Base-by-base conservation (phyloP, 345 rosid species). In the Corchorus capsularis region DNA sequence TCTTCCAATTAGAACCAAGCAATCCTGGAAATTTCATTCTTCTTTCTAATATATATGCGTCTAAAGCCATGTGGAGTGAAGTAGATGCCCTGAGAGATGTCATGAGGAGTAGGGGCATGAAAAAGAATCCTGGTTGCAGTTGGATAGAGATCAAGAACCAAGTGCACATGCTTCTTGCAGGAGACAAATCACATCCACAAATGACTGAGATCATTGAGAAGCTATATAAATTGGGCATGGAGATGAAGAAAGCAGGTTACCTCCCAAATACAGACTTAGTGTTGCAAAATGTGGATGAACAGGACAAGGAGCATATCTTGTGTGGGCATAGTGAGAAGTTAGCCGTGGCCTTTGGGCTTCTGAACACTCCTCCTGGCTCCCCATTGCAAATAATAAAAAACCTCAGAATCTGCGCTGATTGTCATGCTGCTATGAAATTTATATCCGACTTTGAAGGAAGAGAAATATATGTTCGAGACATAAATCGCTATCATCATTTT, bases 71-170 rank as follows among this genome's bases (percentile, higher is more conserved):
- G 90, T 85, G 89, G 89, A 62, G 20, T 72, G 83, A 88, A 78
- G 94, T 83, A 49, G 82, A 86, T 72, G 53, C 45, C 12, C 77
- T 85, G 27, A 83, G 92, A 75, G 86, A 90, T 77, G 81, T 69
- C 81, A 87, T 90, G 94, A 89, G 78, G 74, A 84, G 74, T 27
- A 74, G 52, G 50, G 89, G 91, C 35, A 52, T 90, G 85, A 85
- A 71, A 81, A 90, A 90, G 86, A 88, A 87, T 61, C 94, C 94
- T 1, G 94, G 94, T 37, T 90, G 90, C 76, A 87, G 94, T 79
- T 90, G 92, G 94, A 86, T 88, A 55, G 87, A 86, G 83, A 67
- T 87, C 72, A 90, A 84, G 72, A 84, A 74, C 81, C 80, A 39
- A 87, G 76, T 85, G 56, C 79, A 85, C 84, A 85, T 85, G 59